Conservation (phyloP, 2,329 filamentous ascomycete genomes). For the Aureobasidium melanogenum region DNA sequence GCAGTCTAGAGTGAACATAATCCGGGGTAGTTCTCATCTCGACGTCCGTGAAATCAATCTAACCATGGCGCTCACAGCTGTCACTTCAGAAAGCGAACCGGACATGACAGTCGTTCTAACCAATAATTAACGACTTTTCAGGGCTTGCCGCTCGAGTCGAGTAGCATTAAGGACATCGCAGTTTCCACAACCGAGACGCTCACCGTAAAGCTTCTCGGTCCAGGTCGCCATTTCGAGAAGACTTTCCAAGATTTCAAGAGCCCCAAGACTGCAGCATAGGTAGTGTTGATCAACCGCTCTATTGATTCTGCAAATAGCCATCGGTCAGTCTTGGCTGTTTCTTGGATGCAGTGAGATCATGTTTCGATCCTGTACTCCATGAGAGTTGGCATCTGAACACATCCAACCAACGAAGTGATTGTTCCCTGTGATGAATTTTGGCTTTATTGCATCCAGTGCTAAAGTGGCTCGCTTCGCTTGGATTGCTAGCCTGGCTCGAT, state of each 20-base stretch:
- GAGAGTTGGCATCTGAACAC: neutral
- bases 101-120: neutral
- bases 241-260: too few species aligned
- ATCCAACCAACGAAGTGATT: too few species aligned
- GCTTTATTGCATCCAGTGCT: too few species aligned
- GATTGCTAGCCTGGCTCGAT: neutral
- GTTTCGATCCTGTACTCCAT: neutral
- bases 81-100: neutral
- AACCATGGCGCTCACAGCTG: neutral
- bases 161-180: neutral
- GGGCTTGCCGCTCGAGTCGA: neutral
- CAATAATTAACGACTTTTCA: neutral
- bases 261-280: neutral
- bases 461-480: neutral
- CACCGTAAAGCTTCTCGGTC: neutral
- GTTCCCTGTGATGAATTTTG: too few species aligned
- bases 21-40: neutral
- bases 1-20: neutral
- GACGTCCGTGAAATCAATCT: neutral
- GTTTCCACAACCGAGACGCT: neutral
- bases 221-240: neutral
- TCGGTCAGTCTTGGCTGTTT: too few species aligned
- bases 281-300: neutral
- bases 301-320: neutral
- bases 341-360: neutral